Evolutionary conservation across 225 moss, liverwort and hornwort genomes (phyloP).

Genomic region (Sphagnum tenellum): DNA sequence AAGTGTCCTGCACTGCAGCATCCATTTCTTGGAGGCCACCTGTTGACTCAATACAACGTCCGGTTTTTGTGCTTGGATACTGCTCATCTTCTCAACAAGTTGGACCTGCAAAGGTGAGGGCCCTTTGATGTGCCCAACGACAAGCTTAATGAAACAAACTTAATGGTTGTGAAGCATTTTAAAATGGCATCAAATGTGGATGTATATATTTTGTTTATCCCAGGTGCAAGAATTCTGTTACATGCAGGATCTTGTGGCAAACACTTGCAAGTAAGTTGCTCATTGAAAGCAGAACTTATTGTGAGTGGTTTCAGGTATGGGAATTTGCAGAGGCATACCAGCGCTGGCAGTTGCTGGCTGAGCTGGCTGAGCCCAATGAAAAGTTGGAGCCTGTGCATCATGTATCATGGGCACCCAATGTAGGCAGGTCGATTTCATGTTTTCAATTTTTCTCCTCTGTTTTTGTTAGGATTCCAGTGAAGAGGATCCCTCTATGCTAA

Average conservation of each 20-base stretch:
- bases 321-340: constrained; percentile 90
- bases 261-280: no score
- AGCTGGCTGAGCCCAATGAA: constrained; percentile 61
- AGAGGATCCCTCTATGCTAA: no score
- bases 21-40: constrained; percentile 87
- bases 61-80: constrained; percentile 81
- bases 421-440: constrained; percentile 53
- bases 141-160: no score
- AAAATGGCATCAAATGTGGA: no score
- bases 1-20: constrained; percentile 50
- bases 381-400: constrained; percentile 71
- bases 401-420: constrained; percentile 93
- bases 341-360: constrained; percentile 91
- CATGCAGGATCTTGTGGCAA: no score
- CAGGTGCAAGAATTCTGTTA: no score
- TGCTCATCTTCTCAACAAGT: constrained; percentile 54
- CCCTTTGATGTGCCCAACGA: no score
- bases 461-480: no score
- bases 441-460: no score
- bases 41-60: constrained; percentile 66
- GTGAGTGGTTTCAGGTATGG: constrained; percentile 50
- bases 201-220: no score
- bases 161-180: no score
- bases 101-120: constrained; percentile 67
- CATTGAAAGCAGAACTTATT: no score